Evolutionary conservation across 2,329 filamentous ascomycete genomes (phyloP), one percentile per base, ranked within the genome.

Genomic region (Cladosporium cucumerinum): DNA sequence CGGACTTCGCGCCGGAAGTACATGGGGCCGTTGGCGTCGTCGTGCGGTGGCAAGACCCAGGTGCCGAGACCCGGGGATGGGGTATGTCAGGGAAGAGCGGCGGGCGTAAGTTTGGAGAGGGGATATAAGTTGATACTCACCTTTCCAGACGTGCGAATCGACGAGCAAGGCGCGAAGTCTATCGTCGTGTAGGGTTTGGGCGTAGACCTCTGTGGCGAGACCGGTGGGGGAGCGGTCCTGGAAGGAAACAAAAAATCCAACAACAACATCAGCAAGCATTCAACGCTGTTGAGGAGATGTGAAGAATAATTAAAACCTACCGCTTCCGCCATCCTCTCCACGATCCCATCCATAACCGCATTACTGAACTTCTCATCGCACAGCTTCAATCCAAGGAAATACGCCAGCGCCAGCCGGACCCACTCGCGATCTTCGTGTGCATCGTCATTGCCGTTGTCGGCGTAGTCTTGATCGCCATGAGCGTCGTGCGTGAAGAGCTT

Each of bases 291-390:
- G n/a, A n/a, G n/a, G n/a, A n/a, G n/a, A n/a, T n/a, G n/a, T n/a
- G n/a, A n/a, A n/a, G n/a, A n/a, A n/a, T n/a, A n/a, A n/a, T 30
- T 10, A 11, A 11, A 8, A n/a, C 54, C 18, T 14, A 64, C 63
- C 25, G 46, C 11, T 18, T 60, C 63, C 1, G 36, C 25, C 18
- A 58, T 36, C 18, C 62, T 65, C 7, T 65, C 59, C 10, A 74
- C 61, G 6, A 73, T 34, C 1, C 65, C 67, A 16, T 71, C 65
- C 25, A 74, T 55, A 2, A 71, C 64, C 2, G 64, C 65, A 49
- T 75, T 74, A 25, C 65, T 68, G 65, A 73, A 74, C 3, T 52
- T 57, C 26, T 70, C 66, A 46, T 75, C 73, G 7, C 63, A 52
- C 1, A 74, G 21, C 30, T 67, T 62, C 3, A 67, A 65, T 5